These are phyloP conservation scores for Oryza punctata DNA, from an alignment of 176 grass and related monocot species.

Conservation along the genomic window DNA sequence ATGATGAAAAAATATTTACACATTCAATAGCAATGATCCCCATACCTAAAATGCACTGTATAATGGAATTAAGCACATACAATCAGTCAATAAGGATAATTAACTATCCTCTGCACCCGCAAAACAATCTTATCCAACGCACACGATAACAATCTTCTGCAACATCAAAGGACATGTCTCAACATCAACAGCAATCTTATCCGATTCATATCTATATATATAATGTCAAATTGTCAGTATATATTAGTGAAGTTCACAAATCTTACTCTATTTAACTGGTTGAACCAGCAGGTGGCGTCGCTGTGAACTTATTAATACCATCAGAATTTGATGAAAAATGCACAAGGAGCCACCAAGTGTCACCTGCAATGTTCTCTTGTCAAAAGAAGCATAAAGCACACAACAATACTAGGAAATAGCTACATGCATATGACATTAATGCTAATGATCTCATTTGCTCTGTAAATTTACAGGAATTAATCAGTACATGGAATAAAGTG, in stretches of 20 bases:
- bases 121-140: constrained; percentile 35
- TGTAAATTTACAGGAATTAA: constrained; percentile 45
- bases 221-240: constrained; percentile 21
- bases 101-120: constrained; percentile 17
- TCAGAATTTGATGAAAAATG: constrained; percentile 36
- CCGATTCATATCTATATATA: constrained; percentile 34
- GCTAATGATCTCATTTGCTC: not conserved
- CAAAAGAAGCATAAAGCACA: not conserved
- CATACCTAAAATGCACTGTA: not conserved
- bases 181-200: too few species aligned
- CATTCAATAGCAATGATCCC: constrained; percentile 8
- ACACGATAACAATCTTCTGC: constrained; percentile 26
- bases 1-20: constrained; percentile 2
- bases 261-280: not conserved
- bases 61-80: not conserved
- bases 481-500: constrained; percentile 48
- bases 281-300: not conserved
- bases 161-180: constrained; percentile 27
- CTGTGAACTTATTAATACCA: not conserved
- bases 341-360: constrained; percentile 23
- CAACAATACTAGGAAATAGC: constrained; percentile 3
- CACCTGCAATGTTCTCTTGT: constrained; percentile 14
- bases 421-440: constrained; percentile 14
- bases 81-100: not conserved
- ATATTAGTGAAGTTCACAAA: not conserved